Percentiles rank a stretch among this genome's conserved stretches.
Conservation (phyloP, 2,329 filamentous ascomycete species). For the Ascochyta pisi region DNA sequence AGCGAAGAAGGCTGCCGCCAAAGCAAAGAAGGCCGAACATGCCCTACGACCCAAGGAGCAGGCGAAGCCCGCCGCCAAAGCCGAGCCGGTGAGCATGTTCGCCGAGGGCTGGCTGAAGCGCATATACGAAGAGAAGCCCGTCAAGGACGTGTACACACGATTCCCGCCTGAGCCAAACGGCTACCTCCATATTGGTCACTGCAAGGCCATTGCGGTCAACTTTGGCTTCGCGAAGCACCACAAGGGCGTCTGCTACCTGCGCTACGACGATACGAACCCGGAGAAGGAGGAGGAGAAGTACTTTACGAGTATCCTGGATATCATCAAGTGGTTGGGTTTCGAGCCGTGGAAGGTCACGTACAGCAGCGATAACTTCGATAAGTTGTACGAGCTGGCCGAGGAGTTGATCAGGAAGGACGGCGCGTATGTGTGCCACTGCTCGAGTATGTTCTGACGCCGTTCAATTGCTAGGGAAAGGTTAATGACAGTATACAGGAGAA, state of each 20-base stretch:
- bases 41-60: constrained; percentile 52
- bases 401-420: constrained; percentile 75
- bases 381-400: constrained; percentile 87
- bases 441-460: constrained; percentile 51
- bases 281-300: constrained; percentile 91
- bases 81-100: constrained; percentile 51
- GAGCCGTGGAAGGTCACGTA: constrained; percentile 80
- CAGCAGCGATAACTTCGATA: constrained; percentile 88
- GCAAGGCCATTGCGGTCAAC: constrained; percentile 94
- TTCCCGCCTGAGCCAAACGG: constrained; percentile 77
- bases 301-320: constrained; percentile 87
- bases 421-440: constrained; percentile 87
- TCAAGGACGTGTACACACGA: constrained; percentile 54
- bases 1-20: constrained; percentile 57
- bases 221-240: constrained; percentile 92
- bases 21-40: constrained; percentile 52
- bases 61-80: constrained; percentile 36
- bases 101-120: constrained; percentile 58
- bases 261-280: constrained; percentile 96
- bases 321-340: constrained; percentile 86
- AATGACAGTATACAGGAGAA: constrained; percentile 57
- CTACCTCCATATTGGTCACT: constrained; percentile 90
- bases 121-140: constrained; percentile 59
- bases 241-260: constrained; percentile 76
- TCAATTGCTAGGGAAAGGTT: not conserved